Conservation (phyloP, 106 monocot species). For the Posidonia australis region DNA sequence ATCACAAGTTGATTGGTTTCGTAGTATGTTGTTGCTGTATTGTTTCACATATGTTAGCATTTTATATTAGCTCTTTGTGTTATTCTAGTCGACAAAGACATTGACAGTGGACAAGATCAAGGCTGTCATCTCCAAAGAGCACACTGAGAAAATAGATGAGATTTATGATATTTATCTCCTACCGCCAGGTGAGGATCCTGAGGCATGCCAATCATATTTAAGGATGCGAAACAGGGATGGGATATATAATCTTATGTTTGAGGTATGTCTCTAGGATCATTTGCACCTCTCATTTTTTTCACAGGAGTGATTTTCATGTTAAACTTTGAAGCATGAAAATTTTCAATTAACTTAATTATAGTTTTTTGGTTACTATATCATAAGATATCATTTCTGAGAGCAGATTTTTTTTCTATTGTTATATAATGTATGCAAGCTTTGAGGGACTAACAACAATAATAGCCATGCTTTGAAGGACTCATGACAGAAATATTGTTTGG, state of each 20-base stretch:
- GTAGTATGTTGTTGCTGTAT: neutral
- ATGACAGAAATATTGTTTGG: too few relatives aligned
- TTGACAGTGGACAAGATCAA: conserved; percentile 62
- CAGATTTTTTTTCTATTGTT: too few relatives aligned
- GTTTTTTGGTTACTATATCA: too few relatives aligned
- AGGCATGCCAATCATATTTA: conserved; percentile 93
- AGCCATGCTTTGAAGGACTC: too few relatives aligned
- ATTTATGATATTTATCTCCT: conserved; percentile 94
- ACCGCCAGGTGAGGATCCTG: conserved; percentile 97
- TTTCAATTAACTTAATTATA: too few relatives aligned
- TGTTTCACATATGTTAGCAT: neutral
- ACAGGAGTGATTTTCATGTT: too few relatives aligned
- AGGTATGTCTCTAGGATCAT: conserved; percentile 39
- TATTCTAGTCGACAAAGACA: conserved; percentile 58
- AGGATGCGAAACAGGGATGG: conserved; percentile 98
- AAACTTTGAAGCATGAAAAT: too few relatives aligned
- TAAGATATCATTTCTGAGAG: too few relatives aligned
- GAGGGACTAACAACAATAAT: too few relatives aligned
- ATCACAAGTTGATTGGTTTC: neutral
- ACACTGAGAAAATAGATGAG: conserved; percentile 70
- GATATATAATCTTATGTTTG: conserved; percentile 98
- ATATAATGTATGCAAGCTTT: too few relatives aligned
- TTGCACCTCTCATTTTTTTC: neutral
- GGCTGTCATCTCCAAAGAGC: conserved; percentile 54
- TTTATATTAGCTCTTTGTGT: conserved; percentile 13